Percentiles rank a stretch among this genome's conserved stretches.
Evolutionary conservation across 345 rosid genomes (phyloP).

Genomic region (Eucalyptus pauciflora): DNA sequence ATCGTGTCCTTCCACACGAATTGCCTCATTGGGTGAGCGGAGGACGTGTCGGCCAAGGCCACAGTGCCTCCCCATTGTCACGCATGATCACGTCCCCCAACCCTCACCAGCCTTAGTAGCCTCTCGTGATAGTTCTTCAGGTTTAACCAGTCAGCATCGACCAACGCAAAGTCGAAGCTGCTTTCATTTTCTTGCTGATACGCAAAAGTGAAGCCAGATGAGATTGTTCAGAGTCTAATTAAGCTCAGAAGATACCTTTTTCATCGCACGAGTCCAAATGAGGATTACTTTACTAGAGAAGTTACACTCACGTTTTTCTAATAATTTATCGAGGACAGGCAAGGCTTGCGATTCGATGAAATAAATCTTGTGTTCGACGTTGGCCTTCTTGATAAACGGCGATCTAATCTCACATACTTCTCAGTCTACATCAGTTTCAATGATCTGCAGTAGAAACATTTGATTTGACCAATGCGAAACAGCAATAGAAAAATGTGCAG

Average conservation of each 20-base stretch:
- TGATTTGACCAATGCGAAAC: background rate
- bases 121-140: slow-evolving; percentile 24
- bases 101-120: slow-evolving; percentile 14
- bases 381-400: slow-evolving; percentile 31
- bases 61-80: slow-evolving; percentile 35
- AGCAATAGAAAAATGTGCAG: background rate
- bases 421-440: slow-evolving; percentile 8
- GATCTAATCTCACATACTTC: slow-evolving; percentile 24
- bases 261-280: background rate
- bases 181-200: slow-evolving; percentile 16
- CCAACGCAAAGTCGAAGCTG: slow-evolving; percentile 26
- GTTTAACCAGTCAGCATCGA: slow-evolving; percentile 31
- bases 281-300: background rate
- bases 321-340: background rate
- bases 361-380: slow-evolving; percentile 31
- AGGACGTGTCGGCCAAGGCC: background rate
- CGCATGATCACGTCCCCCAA: slow-evolving; percentile 17
- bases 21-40: background rate
- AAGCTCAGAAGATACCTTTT: background rate
- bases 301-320: background rate
- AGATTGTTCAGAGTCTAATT: background rate
- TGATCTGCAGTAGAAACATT: background rate
- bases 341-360: background rate
- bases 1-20: background rate
- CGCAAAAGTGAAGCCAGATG: background rate